phyloP scores from a whole-genome alignment of 169 alveolate species.

The Plasmodium inui region DNA sequence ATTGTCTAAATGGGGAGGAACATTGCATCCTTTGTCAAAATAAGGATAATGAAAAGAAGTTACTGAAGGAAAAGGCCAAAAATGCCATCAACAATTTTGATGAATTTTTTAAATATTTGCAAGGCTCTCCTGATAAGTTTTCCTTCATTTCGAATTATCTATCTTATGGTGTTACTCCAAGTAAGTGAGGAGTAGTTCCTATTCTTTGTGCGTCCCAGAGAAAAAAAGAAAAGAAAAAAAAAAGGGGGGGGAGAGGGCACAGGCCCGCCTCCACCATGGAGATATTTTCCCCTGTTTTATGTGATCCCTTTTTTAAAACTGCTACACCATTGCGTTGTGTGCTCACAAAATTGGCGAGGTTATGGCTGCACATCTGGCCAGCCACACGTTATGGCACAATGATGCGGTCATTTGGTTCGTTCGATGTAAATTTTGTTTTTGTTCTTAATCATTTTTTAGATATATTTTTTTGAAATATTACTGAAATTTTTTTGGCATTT shows the following conservation, averaged over 20 bases:
- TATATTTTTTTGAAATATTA: background rate
- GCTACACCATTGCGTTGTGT: background rate
- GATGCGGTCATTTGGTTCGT: background rate
- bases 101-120: constrained; percentile 69
- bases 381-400: background rate
- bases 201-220: background rate
- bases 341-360: background rate
- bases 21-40: constrained; percentile 46
- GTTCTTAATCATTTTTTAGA: background rate
- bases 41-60: constrained; percentile 67
- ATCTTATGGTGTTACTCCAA: constrained; percentile 53
- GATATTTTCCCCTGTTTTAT: background rate
- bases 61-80: constrained; percentile 61
- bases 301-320: background rate
- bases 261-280: background rate
- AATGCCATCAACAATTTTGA: constrained; percentile 62
- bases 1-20: constrained; percentile 47
- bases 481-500: background rate
- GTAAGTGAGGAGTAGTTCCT: background rate
- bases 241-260: background rate
- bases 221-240: background rate
- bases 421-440: background rate
- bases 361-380: background rate
- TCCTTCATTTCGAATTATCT: constrained; percentile 59
- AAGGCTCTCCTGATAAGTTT: constrained; percentile 60